phyloP scores from a whole-genome alignment of 441 rosid species.

The Viola pubescens region DNA sequence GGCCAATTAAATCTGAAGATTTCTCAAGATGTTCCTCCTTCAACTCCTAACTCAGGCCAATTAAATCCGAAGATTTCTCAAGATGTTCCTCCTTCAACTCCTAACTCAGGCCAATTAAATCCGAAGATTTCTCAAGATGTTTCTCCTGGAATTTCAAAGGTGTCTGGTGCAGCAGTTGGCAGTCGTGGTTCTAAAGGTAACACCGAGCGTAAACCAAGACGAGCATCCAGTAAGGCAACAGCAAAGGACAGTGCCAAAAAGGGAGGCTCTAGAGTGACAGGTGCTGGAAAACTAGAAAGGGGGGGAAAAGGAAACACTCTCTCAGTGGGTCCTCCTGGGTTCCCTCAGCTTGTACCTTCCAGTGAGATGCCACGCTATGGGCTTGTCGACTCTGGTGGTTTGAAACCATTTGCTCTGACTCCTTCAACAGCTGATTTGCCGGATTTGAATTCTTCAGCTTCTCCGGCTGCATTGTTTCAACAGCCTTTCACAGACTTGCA shows the following conservation, averaged over 20 bases:
- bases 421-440: conserved; percentile 51
- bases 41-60: conserved; percentile 41
- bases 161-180: conserved; percentile 26
- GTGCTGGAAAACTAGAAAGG: conserved; percentile 42
- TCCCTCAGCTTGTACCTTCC: conserved; percentile 44
- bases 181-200: conserved; percentile 42
- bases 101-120: conserved; percentile 38
- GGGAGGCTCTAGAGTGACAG: conserved; percentile 40
- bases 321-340: conserved; percentile 35
- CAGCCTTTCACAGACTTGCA: conserved; percentile 97
- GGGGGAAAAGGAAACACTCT: conserved; percentile 39
- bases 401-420: conserved; percentile 46
- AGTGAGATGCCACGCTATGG: conserved; percentile 51
- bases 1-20: conserved; percentile 38
- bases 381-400: conserved; percentile 33
- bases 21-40: conserved; percentile 48
- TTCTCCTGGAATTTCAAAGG: conserved; percentile 36
- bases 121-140: conserved; percentile 32
- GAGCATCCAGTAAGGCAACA: conserved; percentile 48
- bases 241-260: conserved; percentile 58
- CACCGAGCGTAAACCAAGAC: conserved; percentile 72
- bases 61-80: conserved; percentile 33
- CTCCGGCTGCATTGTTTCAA: conserved; percentile 47
- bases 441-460: conserved; percentile 61
- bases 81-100: conserved; percentile 49